Evolutionary conservation across 202 grass and related monocot genomes (phyloP), one percentile per base, ranked within the genome.

Genomic region (Cymbopogon flexuosus): DNA sequence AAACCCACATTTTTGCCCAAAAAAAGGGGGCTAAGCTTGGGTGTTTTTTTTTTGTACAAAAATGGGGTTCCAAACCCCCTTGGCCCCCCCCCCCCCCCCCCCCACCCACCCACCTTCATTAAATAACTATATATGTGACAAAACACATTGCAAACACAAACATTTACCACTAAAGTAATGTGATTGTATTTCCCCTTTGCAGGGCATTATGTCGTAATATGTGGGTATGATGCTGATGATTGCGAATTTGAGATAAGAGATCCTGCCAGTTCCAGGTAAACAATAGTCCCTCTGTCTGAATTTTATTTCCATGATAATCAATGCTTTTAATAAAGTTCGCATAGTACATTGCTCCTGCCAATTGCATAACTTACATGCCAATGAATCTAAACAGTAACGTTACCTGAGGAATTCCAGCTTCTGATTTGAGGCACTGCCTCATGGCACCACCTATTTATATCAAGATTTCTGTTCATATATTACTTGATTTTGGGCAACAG

Each of bases 181-280:
- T 76, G 60, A 56, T 65, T 52, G 41, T 77, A 60, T 76, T 68
- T 75, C 64, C 45, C 22, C 31, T 59, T 73, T 82, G 42, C 82
- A 97, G 94, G 94, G 35, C 95, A 98, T 77, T 98, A 98, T 89
- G 77, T 98, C 54, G 76, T 98, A 60, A 93, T 98, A 85, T 98
- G 95, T 79, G 95, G 95, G 23, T 98, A 92, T 79, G 92, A 98
- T 88, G 86, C 88, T 51, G 90, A 92, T 74, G 73, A 82, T 61
- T 84, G 72, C 46, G 88, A 98, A 86, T 98, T 98, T 93, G 95
- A 98, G 86, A 98, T 98, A 86, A 89, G 95, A 84, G 95, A 98
- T 84, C 95, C 95, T 37, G 92, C 95, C 75, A 91, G 90, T 88
- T 90, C 92, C 6, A 89, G 95, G 95, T 98, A 90, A 4, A 34